Evolutionary conservation across 441 rosid genomes (phyloP).

Genomic region (Isatis lusitanica): DNA sequence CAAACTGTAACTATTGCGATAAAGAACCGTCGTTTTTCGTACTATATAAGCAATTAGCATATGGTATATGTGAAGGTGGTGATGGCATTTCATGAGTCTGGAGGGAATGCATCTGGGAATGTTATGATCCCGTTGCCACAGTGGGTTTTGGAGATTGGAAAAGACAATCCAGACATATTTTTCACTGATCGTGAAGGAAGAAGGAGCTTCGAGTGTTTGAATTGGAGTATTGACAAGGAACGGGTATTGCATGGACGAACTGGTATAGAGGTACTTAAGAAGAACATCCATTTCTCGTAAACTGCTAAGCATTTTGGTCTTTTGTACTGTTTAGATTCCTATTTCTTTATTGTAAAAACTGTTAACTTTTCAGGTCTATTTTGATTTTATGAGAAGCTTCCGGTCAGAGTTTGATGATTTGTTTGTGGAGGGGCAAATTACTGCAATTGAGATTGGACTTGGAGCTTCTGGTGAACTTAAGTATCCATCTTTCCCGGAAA

Average conservation of each 20-base stretch:
- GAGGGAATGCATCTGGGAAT: conserved; percentile 51
- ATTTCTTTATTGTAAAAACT: conserved; percentile 19
- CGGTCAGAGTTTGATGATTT: conserved; percentile 70
- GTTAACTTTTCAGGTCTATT: conserved; percentile 51
- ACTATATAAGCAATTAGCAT: conserved; percentile 21
- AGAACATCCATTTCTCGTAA: background rate
- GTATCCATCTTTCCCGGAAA: conserved; percentile 70
- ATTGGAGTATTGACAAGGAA: conserved; percentile 76
- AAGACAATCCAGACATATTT: conserved; percentile 66
- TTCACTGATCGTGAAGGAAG: conserved; percentile 76
- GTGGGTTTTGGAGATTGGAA: conserved; percentile 75
- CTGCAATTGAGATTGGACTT: conserved; percentile 72
- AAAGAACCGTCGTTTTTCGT: background rate
- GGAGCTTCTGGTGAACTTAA: conserved; percentile 73
- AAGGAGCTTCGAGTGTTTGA: conserved; percentile 61
- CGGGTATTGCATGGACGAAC: conserved; percentile 71
- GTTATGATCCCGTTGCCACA: conserved; percentile 56
- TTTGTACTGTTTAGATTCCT: background rate
- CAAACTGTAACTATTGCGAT: background rate
- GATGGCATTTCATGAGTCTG: conserved; percentile 77
- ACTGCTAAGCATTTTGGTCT: background rate
- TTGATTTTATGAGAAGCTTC: conserved; percentile 85
- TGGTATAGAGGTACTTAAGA: conserved; percentile 60
- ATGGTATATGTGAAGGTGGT: conserved; percentile 59
- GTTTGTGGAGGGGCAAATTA: conserved; percentile 57